Evolutionary conservation across 108 stramenopile species (phyloP).

Genomic region (Stephanodiscus minutulus): DNA sequence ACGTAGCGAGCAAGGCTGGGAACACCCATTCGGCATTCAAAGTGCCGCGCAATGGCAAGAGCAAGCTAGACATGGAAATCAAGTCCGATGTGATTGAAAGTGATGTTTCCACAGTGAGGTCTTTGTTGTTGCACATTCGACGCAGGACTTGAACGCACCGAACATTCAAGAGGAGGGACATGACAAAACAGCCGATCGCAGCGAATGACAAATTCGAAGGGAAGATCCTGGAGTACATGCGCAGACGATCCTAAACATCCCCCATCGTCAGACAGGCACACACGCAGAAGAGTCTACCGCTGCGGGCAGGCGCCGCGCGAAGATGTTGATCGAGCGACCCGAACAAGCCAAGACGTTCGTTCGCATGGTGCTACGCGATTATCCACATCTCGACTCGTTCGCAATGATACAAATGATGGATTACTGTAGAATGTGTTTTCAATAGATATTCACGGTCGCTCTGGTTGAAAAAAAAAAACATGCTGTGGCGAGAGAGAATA

Average conservation of each 20-base stretch:
- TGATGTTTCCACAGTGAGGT: not conserved
- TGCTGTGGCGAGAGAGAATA: no score
- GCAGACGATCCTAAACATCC: not conserved
- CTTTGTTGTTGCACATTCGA: not conserved
- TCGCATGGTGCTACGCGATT: not conserved
- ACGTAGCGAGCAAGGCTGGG: no score
- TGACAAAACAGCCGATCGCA: not conserved
- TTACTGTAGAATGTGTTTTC: no score
- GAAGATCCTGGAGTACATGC: not conserved
- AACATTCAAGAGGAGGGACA: not conserved
- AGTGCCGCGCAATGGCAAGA: no score
- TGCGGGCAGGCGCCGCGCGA: not conserved
- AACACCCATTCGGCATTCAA: no score
- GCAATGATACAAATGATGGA: not conserved
- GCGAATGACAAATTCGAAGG: no score
- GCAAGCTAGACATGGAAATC: no score
- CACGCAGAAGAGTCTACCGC: not conserved
- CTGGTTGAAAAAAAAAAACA: no score
- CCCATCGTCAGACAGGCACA: not conserved
- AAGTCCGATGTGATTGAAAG: no score
- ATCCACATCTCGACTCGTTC: not conserved
- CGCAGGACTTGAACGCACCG: not conserved
- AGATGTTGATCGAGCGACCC: not conserved
- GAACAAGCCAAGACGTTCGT: not conserved
- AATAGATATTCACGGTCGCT: no score